A percentile compares a stretch with the other conserved stretches of the same genome.
Evolutionary conservation across 345 rosid genomes (phyloP).

Genomic region (Draba incana): DNA sequence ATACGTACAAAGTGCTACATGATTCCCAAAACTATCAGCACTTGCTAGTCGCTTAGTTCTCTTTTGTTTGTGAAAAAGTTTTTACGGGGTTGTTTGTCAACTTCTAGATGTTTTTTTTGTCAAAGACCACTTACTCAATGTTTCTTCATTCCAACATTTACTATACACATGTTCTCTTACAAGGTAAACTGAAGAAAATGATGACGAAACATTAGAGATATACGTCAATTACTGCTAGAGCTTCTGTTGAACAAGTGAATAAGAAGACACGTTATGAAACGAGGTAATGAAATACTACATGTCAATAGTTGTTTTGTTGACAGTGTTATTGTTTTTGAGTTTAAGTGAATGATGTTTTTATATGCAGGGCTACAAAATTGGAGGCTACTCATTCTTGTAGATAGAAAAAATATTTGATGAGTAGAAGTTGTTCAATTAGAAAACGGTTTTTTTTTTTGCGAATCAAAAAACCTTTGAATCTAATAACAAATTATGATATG

Average conservation of each 20-base stretch:
- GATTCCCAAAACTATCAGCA: neutral
- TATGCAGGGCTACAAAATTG: neutral
- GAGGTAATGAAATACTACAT: neutral
- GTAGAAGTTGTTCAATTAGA: neutral
- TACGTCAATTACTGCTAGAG: neutral
- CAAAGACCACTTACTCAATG: neutral
- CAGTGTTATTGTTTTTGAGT: neutral
- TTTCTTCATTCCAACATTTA: neutral
- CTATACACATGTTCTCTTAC: too few relatives aligned
- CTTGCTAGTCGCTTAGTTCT: neutral
- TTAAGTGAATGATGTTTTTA: neutral
- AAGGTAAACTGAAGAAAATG: too few relatives aligned
- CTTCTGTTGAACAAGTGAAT: neutral
- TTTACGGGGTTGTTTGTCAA: constrained; percentile 11
- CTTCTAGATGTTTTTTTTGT: neutral
- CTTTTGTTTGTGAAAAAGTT: neutral
- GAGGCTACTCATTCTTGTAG: neutral
- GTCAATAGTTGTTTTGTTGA: neutral
- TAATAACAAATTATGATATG: too few relatives aligned
- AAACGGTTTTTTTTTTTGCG: neutral
- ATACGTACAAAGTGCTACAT: neutral
- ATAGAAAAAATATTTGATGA: neutral
- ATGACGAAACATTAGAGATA: neutral
- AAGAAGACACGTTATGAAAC: neutral
- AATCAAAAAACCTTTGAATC: too few relatives aligned